Evolutionary conservation across 1,284 basidiomycete genomes (phyloP).

Genomic region (Lentinula novae-zelandiae): DNA sequence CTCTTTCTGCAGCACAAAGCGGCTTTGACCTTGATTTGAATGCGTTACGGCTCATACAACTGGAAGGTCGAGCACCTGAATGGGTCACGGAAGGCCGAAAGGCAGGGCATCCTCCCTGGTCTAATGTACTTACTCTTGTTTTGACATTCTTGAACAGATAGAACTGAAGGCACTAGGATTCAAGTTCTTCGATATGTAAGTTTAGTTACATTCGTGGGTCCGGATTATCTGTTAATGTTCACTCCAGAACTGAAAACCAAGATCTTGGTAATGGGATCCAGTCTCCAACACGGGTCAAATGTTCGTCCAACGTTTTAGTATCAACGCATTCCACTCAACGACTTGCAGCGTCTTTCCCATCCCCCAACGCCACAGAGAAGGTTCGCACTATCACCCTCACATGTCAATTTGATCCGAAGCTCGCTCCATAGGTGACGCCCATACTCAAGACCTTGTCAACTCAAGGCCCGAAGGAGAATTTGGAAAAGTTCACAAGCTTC

Average conservation of each 20-base stretch:
- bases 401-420: not conserved
- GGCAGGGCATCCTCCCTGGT: slow-evolving; percentile 27
- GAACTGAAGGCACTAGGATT: slow-evolving; percentile 69
- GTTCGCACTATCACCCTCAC: slow-evolving; percentile 15
- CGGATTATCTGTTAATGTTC: slow-evolving; percentile 18
- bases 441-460: slow-evolving; percentile 66
- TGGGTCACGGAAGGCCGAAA: slow-evolving; percentile 86
- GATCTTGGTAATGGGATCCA: slow-evolving; percentile 46
- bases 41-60: slow-evolving; percentile 71
- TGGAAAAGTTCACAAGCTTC: slow-evolving; percentile 74
- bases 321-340: slow-evolving; percentile 15
- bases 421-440: slow-evolving; percentile 34
- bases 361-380: slow-evolving; percentile 53
- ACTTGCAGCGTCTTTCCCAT: slow-evolving; percentile 46
- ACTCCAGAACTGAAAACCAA: slow-evolving; percentile 68
- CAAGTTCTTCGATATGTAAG: slow-evolving; percentile 87
- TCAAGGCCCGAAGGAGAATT: slow-evolving; percentile 63
- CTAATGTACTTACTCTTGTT: slow-evolving; percentile 10
- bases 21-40: slow-evolving; percentile 61
- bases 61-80: slow-evolving; percentile 62
- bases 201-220: slow-evolving; percentile 16
- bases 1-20: slow-evolving; percentile 19
- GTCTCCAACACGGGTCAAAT: slow-evolving; percentile 1
- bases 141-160: slow-evolving; percentile 47
- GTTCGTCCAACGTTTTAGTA: slow-evolving; percentile 9